Conservation (phyloP, 192 early-diverging fungal genomes). For the Coemansia sp. region DNA sequence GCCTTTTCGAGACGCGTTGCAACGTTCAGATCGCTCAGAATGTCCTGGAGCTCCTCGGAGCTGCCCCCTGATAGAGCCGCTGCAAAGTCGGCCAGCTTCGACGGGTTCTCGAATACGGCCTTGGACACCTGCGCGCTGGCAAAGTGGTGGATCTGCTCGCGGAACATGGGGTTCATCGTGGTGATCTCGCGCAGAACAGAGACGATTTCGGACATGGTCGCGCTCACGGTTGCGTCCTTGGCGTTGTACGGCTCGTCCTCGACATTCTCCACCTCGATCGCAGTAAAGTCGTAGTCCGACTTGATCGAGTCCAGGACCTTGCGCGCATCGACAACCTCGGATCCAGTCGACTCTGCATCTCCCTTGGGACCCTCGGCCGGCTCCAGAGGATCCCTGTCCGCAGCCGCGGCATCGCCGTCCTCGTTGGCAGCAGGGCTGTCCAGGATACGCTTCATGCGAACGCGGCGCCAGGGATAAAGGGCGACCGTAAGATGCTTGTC, state of each 20-base stretch:
- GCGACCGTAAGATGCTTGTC: constrained; percentile 88
- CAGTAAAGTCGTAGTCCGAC: constrained; percentile 71
- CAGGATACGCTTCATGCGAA: constrained; percentile 64
- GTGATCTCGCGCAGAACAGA: constrained; percentile 97
- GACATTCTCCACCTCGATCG: constrained; percentile 87
- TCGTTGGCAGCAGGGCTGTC: constrained; percentile 2
- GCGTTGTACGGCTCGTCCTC: constrained; percentile 78
- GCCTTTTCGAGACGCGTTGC: constrained; percentile 91
- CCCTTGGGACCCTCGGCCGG: neutral
- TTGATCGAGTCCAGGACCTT: constrained; percentile 41
- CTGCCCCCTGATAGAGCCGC: constrained; percentile 94
- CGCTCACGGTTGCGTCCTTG: constrained; percentile 83
- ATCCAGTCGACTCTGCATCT: constrained; percentile 1
- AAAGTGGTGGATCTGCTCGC: constrained; percentile 98
- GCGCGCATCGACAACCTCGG: constrained; percentile 17
- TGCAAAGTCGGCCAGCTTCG: constrained; percentile 95
- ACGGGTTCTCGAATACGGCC: constrained; percentile 91
- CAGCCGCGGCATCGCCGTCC: neutral
- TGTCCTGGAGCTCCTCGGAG: constrained; percentile 85
- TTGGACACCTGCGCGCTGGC: constrained; percentile 93
- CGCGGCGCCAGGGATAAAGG: constrained; percentile 91
- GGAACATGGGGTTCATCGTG: constrained; percentile 88
- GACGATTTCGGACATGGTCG: constrained; percentile 92
- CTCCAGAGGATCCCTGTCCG: neutral
- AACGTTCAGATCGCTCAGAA: constrained; percentile 83